Evolutionary conservation across 1,284 basidiomycete species (phyloP).

Genomic region (Athelia psychrophila): DNA sequence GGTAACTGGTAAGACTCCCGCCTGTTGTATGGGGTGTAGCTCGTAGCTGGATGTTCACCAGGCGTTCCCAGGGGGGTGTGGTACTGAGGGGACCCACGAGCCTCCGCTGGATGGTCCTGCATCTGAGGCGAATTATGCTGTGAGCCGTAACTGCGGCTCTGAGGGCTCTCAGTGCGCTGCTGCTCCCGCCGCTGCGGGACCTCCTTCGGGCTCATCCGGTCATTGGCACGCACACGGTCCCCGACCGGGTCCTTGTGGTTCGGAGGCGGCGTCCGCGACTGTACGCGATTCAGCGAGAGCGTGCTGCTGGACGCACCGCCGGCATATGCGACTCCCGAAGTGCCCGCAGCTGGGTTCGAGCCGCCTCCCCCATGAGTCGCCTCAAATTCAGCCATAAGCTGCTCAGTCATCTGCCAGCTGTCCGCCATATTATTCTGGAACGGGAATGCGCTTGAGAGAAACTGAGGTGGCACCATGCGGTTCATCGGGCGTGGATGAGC

Average conservation of each 20-base stretch:
- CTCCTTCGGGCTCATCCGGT: conserved; percentile 48
- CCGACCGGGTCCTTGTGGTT: conserved; percentile 47
- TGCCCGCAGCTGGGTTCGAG: conserved; percentile 34
- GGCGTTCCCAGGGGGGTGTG: conserved; percentile 49
- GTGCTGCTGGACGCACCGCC: conserved; percentile 39
- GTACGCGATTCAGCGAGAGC: conserved; percentile 23
- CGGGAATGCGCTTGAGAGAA: conserved; percentile 43
- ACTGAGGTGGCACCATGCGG: conserved; percentile 47
- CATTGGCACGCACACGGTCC: conserved; percentile 51
- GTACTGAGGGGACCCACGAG: conserved; percentile 49
- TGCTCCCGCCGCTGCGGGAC: conserved; percentile 34
- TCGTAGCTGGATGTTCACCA: conserved; percentile 44
- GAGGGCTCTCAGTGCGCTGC: conserved; percentile 46
- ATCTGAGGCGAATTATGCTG: conserved; percentile 33
- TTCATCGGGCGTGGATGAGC: conserved; percentile 56
- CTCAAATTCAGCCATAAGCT: conserved; percentile 68
- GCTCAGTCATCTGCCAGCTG: conserved; percentile 63
- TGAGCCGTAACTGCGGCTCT: conserved; percentile 41
- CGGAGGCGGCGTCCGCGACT: conserved; percentile 35
- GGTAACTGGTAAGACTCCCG: conserved; percentile 45
- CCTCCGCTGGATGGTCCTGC: conserved; percentile 49
- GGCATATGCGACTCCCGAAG: conserved; percentile 48
- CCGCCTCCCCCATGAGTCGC: conserved; percentile 45
- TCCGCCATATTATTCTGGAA: conserved; percentile 43
- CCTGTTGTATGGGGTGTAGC: conserved; percentile 47